phyloP scores from a whole-genome alignment of 192 early-diverging fungal genomes.

The Thamnidium elegans region DNA sequence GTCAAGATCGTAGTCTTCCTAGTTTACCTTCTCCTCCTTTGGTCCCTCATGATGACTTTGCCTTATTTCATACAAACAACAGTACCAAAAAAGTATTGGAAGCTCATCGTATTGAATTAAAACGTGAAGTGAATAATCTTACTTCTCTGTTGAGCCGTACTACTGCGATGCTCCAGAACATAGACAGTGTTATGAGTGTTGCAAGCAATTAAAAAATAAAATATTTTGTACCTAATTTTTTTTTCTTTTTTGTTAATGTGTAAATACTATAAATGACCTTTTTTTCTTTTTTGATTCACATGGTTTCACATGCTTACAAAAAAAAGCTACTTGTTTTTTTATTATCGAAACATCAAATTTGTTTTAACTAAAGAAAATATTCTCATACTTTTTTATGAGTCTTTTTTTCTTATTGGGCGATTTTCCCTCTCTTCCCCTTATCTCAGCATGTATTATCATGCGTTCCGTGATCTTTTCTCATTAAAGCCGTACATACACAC shows the following conservation, averaged over 20 bases:
- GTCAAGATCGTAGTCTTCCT: neutral
- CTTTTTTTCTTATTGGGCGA: too few species aligned
- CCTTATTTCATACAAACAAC: constrained; percentile 3
- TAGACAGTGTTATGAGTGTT: constrained; percentile 49
- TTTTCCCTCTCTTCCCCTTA: too few species aligned
- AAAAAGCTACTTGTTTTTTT: neutral
- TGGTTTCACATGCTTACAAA: too few species aligned
- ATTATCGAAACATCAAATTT: too few species aligned
- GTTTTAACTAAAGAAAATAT: too few species aligned
- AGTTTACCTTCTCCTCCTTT: constrained; percentile 29
- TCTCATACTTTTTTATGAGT: too few species aligned
- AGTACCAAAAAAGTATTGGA: constrained; percentile 42
- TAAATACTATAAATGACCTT: neutral
- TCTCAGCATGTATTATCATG: too few species aligned
- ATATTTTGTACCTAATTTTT: neutral
- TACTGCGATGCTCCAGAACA: constrained; percentile 50
- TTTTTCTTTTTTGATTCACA: constrained; percentile 4
- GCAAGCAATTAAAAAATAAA: constrained; percentile 7
- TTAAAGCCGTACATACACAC: too few species aligned
- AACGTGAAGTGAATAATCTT: constrained; percentile 52
- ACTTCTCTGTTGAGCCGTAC: constrained; percentile 49
- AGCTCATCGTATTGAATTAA: constrained; percentile 54
- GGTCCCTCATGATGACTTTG: constrained; percentile 16
- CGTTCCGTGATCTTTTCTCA: too few species aligned
- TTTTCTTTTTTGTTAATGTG: neutral